These are phyloP conservation scores for Obba rivulosa DNA, from an alignment of 768 basidiomycete genomes.

Conservation along the genomic window DNA sequence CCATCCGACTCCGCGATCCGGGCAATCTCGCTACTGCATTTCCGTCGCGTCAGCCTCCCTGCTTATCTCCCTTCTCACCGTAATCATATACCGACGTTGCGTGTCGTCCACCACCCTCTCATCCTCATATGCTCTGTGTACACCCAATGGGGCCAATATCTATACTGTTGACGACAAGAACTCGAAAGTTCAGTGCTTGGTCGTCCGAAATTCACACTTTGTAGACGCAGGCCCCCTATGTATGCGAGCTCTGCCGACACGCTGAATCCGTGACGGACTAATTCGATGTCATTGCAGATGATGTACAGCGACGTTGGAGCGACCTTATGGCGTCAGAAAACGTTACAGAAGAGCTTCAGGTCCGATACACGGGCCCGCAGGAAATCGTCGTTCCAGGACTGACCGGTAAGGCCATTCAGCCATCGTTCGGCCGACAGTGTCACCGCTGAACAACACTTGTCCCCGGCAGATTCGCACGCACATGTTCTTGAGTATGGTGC, in stretches of 20 bases:
- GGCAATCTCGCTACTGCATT: too few species aligned
- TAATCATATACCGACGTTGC: not conserved
- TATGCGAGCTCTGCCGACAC: conserved; percentile 31
- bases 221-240: conserved; percentile 51
- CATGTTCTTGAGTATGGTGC: conserved; percentile 80
- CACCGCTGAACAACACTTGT: not conserved
- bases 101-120: conserved; percentile 10
- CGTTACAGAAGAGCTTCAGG: conserved; percentile 10
- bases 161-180: conserved; percentile 63
- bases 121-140: conserved; percentile 58
- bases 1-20: too few species aligned
- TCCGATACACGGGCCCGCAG: conserved; percentile 45
- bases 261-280: conserved; percentile 2
- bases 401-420: conserved; percentile 43
- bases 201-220: conserved; percentile 48
- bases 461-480: conserved; percentile 62
- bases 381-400: conserved; percentile 70
- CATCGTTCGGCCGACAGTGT: not conserved
- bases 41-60: conserved; percentile 16
- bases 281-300: conserved; percentile 26
- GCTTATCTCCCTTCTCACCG: conserved; percentile 11
- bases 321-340: not conserved
- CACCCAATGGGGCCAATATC: conserved; percentile 42
- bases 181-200: conserved; percentile 55
- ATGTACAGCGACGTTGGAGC: conserved; percentile 37